Evolutionary conservation across 345 rosid species (phyloP), one percentile per base, ranked within the genome.

Genomic region (Eucalyptus erythrocorys): DNA sequence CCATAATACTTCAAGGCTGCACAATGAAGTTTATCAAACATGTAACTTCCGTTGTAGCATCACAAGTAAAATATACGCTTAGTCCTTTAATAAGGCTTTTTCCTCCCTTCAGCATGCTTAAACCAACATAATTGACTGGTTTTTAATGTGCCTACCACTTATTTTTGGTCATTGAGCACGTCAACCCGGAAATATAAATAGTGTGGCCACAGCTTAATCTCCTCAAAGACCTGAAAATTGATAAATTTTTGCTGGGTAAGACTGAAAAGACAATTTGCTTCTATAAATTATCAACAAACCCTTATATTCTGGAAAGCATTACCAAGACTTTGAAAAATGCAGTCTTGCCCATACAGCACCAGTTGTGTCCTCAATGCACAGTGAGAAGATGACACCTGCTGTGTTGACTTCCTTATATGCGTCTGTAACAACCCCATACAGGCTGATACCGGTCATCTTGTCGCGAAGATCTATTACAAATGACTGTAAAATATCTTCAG

Each of bases 361-460:
- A 13, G 95, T 94, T 89, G 91, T 50, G 93, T 98, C 99, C 89
- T 95, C 94, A 48, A 98, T 91, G 91, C 91, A 93, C 89, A 98
- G 85, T 43, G 94, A 95, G 90, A 97, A 96, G 15, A 93, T 89
- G 87, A 94, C 90, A 87, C 91, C 92, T 66, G 88, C n/a, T 59
- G 89, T 88, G n/a, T 92, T 93, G 88, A 87, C 88, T 91, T 95
- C 96, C 87, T 92, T 81, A 71, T 55, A 89, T 21, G 94, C 87
- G 53, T 97, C 96, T 85, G 89, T 89, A 86, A 97, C 96, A 57
- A 95, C 89, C 37, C 97, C 98, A 90, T 95, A 97, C 71, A 98
- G 96, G 92, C 97, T 96, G 94, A 98, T 87, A 66, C 98, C 93
- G 61, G 94, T 92, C 95, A 96, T 98, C 96, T 95, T 98, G 92